Percentiles rank a stretch among this genome's conserved stretches.
Evolutionary conservation across 805 yeast species (phyloP).

Genomic region (Yamadazyma sp.): DNA sequence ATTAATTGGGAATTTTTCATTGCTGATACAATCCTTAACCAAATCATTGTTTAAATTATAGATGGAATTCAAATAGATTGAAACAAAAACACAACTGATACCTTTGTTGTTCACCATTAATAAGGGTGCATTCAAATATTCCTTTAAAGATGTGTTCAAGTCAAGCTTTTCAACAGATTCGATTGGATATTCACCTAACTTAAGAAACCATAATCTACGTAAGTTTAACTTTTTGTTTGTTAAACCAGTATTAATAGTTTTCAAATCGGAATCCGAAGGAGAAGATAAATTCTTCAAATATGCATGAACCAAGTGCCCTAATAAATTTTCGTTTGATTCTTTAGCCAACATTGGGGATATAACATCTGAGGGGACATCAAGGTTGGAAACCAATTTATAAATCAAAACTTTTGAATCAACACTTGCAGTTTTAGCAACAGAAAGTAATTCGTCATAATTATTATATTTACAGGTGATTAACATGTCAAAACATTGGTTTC

Average conservation of each 20-base stretch:
- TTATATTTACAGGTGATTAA: conserved; percentile 18
- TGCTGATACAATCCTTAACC: conserved; percentile 21
- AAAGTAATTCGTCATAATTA: conserved; percentile 33
- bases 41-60: conserved; percentile 10
- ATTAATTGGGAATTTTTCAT: conserved; percentile 48
- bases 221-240: conserved; percentile 60
- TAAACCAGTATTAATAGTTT: conserved; percentile 53
- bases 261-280: conserved; percentile 14
- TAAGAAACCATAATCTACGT: conserved; percentile 64
- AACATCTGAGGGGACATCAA: conserved; percentile 26
- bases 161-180: conserved; percentile 27
- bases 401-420: conserved; percentile 63
- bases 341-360: conserved; percentile 57
- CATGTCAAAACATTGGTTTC: conserved; percentile 42
- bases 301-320: conserved; percentile 48
- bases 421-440: conserved; percentile 55
- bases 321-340: conserved; percentile 71
- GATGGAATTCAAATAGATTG: conserved; percentile 22
- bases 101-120: conserved; percentile 51
- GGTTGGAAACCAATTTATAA: conserved; percentile 39
- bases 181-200: conserved; percentile 37
- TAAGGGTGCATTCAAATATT: conserved; percentile 50
- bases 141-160: conserved; percentile 31
- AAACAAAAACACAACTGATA: conserved; percentile 54
- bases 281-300: conserved; percentile 37